Percentiles rank a stretch among this genome's conserved stretches.
These are phyloP conservation scores for Aspergillus pseudoterreus DNA, from an alignment of 2,329 filamentous ascomycete species.

Conservation along the genomic window DNA sequence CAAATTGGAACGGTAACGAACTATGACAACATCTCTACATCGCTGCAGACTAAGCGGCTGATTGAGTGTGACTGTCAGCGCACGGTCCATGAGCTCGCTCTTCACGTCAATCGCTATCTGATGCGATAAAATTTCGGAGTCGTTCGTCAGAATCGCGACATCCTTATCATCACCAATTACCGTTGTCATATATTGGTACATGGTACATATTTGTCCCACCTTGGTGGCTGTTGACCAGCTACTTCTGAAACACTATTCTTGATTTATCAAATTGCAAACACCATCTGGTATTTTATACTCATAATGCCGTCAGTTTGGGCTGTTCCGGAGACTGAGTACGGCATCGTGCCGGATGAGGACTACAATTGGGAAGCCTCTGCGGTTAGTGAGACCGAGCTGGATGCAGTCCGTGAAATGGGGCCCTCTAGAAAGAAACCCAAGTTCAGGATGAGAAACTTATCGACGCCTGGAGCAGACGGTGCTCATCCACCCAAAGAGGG, in stretches of 20 bases:
- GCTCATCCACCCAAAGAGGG: not conserved
- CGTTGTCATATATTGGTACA: too few species aligned
- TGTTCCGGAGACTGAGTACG: not conserved
- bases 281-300: not conserved
- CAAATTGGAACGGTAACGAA: not conserved
- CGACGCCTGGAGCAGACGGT: not conserved
- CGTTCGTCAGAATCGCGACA: too few species aligned
- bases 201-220: too few species aligned
- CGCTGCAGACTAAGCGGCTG: not conserved
- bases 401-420: not conserved
- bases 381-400: not conserved
- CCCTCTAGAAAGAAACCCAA: not conserved
- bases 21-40: not conserved
- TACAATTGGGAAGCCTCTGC: not conserved
- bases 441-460: not conserved
- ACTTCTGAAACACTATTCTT: too few species aligned
- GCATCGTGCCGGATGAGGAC: not conserved
- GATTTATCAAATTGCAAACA: too few species aligned
- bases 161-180: too few species aligned
- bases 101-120: too few species aligned
- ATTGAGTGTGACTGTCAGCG: not conserved
- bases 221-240: too few species aligned
- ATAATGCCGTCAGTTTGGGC: slow-evolving; percentile 1
- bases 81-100: not conserved
- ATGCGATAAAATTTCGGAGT: too few species aligned